Evolutionary conservation across 2,329 filamentous ascomycete species (phyloP), one percentile per base, ranked within the genome.

Genomic region (Cucurbitaria berberidis): DNA sequence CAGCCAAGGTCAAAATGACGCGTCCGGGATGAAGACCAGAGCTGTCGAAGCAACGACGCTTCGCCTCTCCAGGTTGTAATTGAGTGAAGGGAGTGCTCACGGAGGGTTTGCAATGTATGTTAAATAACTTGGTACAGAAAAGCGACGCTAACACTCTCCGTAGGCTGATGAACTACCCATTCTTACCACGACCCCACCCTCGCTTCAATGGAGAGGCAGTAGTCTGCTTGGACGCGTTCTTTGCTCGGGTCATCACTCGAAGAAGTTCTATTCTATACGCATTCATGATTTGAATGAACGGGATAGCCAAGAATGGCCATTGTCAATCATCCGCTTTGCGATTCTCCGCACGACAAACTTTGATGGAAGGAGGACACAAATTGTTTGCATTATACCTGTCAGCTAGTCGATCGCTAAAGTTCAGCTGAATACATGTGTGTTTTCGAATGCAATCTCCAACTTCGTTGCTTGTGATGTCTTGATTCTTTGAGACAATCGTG

Each of bases 11-110:
- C 67, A 67, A 62, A 45, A 59, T 53, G 73, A 74, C 73, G 67
- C 68, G 67, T 60, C 62, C 55, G 54, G 51, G 48, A 63, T 51
- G 62, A 67, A 66, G 53, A 62, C 58, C 51, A 66, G 64, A 62
- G 65, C 61, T 64, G 64, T 65, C 57, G 66, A 63, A 59, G 55
- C 60, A 51, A 69, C 57, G 66, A 71, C 64, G 59, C 65, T 67
- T 66, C 70, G 68, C 69, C 73, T 74, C 70, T 76, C 73, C 67
- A 72, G 67, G 64, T 73, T 76, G 72, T 76, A 74, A 68, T 65
- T 55, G 64, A 57, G 46, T 48, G 45, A 64, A 58, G 60, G 67
- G 68, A 70, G 67, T 69, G 68, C 55, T 62, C 58, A 71, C 59
- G 69, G 62, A 74, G 61, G 62, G 66, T 72, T 69, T 71, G 67